Conservation (phyloP, 2,329 filamentous ascomycete genomes). For the Leptosphaerulina australis region DNA sequence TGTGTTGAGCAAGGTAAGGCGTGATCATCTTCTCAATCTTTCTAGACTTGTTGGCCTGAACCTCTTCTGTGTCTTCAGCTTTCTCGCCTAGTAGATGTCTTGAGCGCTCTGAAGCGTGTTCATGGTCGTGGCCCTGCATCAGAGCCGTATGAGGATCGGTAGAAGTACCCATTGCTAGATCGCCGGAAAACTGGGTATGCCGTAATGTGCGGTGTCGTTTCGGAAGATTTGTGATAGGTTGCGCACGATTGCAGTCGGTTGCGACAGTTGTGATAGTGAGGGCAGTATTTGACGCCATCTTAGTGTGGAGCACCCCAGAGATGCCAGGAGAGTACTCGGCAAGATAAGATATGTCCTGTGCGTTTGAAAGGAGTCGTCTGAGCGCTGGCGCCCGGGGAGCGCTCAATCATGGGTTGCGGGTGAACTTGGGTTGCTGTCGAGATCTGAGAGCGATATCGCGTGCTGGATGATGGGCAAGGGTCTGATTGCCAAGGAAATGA, state of each 20-base stretch:
- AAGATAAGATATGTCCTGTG: constrained; percentile 11
- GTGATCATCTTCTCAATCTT: constrained; percentile 79
- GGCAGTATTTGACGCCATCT: constrained; percentile 37
- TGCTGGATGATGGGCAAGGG: constrained; percentile 23
- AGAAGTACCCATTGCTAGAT: constrained; percentile 18
- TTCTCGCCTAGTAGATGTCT: constrained; percentile 37
- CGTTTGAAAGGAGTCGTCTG: constrained; percentile 11
- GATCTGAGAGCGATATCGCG: constrained; percentile 27
- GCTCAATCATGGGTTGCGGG: constrained; percentile 22
- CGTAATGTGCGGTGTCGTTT: constrained; percentile 38
- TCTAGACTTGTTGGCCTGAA: constrained; percentile 53
- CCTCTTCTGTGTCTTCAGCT: constrained; percentile 35
- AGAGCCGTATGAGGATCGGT: constrained; percentile 43
- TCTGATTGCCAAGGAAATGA: constrained; percentile 16
- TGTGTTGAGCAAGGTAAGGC: constrained; percentile 89
- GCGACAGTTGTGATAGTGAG: constrained; percentile 33
- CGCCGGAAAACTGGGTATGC: constrained; percentile 31
- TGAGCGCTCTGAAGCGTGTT: constrained; percentile 38
- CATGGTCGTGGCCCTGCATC: constrained; percentile 48
- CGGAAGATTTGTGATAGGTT: constrained; percentile 18
- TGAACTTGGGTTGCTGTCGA: constrained; percentile 26
- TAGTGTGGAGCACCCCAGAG: constrained; percentile 17
- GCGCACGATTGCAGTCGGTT: constrained; percentile 29
- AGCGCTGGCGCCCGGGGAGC: constrained; percentile 16
- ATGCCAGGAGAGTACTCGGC: not conserved